Conservation (phyloP, 495 filamentous ascomycete species). For the Chaetomium tenue region DNA sequence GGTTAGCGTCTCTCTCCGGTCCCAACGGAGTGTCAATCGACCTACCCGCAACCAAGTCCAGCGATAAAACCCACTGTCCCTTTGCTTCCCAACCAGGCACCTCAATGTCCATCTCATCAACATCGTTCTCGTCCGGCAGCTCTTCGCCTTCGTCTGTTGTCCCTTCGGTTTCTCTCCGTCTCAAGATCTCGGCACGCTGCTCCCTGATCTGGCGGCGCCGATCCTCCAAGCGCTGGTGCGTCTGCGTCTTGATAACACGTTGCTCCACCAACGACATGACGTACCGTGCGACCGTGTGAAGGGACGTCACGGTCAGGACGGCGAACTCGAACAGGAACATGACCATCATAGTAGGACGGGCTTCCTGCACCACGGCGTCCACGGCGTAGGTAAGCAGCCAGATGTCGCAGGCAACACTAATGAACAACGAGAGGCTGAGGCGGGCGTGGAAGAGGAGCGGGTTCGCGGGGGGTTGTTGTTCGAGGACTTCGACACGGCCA, state of each 20-base stretch:
- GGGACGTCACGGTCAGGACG: slow-evolving; percentile 73
- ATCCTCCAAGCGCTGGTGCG: slow-evolving; percentile 61
- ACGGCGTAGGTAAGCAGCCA: slow-evolving; percentile 78
- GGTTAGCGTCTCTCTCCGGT: not conserved
- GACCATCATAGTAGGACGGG: slow-evolving; percentile 97
- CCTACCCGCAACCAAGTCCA: slow-evolving; percentile 80
- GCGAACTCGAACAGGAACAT: slow-evolving; percentile 99
- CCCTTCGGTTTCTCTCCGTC: slow-evolving; percentile 57
- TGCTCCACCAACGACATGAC: slow-evolving; percentile 75
- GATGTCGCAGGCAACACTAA: slow-evolving; percentile 73
- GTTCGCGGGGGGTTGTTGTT: slow-evolving; percentile 92
- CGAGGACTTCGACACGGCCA: slow-evolving; percentile 86
- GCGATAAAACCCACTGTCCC: slow-evolving; percentile 84
- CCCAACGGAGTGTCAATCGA: not conserved
- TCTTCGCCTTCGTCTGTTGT: slow-evolving; percentile 44
- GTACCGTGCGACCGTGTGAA: slow-evolving; percentile 77
- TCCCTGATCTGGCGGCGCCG: slow-evolving; percentile 55
- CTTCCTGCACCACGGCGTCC: slow-evolving; percentile 75
- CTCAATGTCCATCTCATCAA: slow-evolving; percentile 92
- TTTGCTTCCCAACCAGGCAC: slow-evolving; percentile 97
- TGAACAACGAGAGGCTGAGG: slow-evolving; percentile 69
- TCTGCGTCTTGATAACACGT: slow-evolving; percentile 68
- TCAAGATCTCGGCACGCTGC: slow-evolving; percentile 62
- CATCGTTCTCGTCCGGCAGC: slow-evolving; percentile 67
- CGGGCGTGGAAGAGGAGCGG: slow-evolving; percentile 86